Conservation (phyloP, 495 filamentous ascomycete genomes). For the Xylaria palmicola region DNA sequence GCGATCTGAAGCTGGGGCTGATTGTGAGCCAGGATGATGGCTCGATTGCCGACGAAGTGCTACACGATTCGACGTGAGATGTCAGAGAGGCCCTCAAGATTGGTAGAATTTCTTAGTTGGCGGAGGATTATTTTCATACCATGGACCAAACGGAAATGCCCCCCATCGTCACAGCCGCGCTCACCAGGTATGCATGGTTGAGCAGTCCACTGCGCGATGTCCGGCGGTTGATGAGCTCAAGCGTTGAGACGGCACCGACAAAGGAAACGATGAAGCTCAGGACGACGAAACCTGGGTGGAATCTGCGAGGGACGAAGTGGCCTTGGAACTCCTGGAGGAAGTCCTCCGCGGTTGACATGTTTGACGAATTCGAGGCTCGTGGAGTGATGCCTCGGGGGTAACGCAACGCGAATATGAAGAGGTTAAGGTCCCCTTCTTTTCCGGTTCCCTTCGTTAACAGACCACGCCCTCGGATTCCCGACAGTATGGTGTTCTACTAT, state of each 20-base stretch:
- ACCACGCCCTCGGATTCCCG: not conserved
- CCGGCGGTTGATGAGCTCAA: slow-evolving; percentile 78
- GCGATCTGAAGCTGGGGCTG: slow-evolving; percentile 62
- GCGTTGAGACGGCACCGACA: slow-evolving; percentile 71
- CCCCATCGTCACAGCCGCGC: slow-evolving; percentile 74
- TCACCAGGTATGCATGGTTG: slow-evolving; percentile 72
- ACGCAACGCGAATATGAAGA: not conserved
- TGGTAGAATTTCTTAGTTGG: not conserved
- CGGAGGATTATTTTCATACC: slow-evolving; percentile 26
- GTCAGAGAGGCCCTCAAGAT: not conserved
- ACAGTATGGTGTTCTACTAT: too few relatives aligned
- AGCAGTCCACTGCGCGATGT: slow-evolving; percentile 64
- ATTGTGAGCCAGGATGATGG: slow-evolving; percentile 66
- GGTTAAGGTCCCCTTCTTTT: not conserved
- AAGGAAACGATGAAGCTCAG: slow-evolving; percentile 77
- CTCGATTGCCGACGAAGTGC: slow-evolving; percentile 84
- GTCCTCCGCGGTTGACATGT: slow-evolving; percentile 21
- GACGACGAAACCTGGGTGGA: slow-evolving; percentile 63
- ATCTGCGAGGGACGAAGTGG: slow-evolving; percentile 51
- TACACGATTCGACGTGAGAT: slow-evolving; percentile 13
- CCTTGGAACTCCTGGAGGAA: slow-evolving; percentile 30
- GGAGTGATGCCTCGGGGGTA: not conserved
- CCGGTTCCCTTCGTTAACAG: not conserved
- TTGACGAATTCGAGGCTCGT: not conserved
- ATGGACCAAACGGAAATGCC: slow-evolving; percentile 71